Evolutionary conservation across 352 stramenopile genomes (phyloP), one percentile per base, ranked within the genome.

Genomic region (Phytopythium sindhum): DNA sequence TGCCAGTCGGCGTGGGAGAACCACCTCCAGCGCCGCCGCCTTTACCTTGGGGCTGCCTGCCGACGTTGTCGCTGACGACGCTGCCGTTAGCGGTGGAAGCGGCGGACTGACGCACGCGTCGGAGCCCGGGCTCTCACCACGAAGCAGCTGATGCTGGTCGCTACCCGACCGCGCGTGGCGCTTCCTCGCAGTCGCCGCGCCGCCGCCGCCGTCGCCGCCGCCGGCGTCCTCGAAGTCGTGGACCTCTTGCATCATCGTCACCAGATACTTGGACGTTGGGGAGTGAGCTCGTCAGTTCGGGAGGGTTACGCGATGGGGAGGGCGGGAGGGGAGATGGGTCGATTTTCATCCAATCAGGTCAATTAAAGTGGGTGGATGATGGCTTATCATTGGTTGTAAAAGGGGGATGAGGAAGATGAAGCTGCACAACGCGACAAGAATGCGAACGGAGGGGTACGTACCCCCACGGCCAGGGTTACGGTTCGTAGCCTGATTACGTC

Each of bases 11-110:
- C 31, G 33, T 4, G 53, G 53, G 31, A 48, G 19, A 5, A 59
- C 53, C 8, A 59, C 53, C 53, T 59, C 53, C n/a, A 59, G 53
- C 33, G n/a, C 29, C 35, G 53, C 35, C 29, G 11, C 10, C 17
- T 23, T 39, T 21, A 14, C 35, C 23, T 47, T 3, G 12, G 26
- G 24, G 8, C 48, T 55, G 48, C 48, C 5, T 8, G 48, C 0
- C 48, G 48, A 33, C 48, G n/a, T 12, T n/a, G 39, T 37, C 17
- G 41, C 14, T 5, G 44, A 26, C 7, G 21, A 23, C 11, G 26
- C 28, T 6, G 8, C 33, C 33, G 33, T 60, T 42, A 58, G 28
- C 4, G 35, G 23, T 33, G n/a, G 53, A 10, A 59, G 31, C 31
- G 39, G 15, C 33, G n/a, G 53, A 19, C 47, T 54, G 12, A 14